Evolutionary conservation across 1,139 yeast genomes (phyloP).

Genomic region (Diutina scorzettiae): DNA sequence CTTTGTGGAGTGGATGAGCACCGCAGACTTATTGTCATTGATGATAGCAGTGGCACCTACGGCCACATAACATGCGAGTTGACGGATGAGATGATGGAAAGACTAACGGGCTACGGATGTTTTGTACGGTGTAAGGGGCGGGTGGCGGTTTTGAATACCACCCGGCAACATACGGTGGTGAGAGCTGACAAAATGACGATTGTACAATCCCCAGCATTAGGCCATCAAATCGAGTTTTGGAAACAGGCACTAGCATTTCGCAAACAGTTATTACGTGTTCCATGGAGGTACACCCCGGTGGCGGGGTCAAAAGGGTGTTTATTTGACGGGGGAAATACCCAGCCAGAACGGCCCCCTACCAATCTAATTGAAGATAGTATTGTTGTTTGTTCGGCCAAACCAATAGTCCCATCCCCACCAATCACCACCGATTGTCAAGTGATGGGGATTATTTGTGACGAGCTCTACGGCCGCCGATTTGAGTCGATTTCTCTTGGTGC

Average conservation of each 20-base stretch:
- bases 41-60: conserved; percentile 1
- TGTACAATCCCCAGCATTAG: too few species aligned
- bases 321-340: background rate
- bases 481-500: background rate
- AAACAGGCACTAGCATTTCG: background rate
- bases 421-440: background rate
- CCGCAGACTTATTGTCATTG: background rate
- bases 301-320: background rate
- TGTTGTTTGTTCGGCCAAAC: too few species aligned
- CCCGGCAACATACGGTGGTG: background rate
- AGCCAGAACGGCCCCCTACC: background rate
- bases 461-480: background rate
- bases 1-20: background rate
- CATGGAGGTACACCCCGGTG: background rate
- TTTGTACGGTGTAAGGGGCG: background rate
- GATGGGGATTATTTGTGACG: background rate
- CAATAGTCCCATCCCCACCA: too few species aligned
- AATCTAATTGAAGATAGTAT: background rate
- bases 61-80: too few species aligned
- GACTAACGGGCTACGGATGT: background rate
- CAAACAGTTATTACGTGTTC: background rate
- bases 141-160: background rate
- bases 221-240: background rate
- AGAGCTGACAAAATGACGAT: too few species aligned
- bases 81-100: too few species aligned